Evolutionary conservation across 306 rosid species (phyloP).

Genomic region (Lotus japonicus): DNA sequence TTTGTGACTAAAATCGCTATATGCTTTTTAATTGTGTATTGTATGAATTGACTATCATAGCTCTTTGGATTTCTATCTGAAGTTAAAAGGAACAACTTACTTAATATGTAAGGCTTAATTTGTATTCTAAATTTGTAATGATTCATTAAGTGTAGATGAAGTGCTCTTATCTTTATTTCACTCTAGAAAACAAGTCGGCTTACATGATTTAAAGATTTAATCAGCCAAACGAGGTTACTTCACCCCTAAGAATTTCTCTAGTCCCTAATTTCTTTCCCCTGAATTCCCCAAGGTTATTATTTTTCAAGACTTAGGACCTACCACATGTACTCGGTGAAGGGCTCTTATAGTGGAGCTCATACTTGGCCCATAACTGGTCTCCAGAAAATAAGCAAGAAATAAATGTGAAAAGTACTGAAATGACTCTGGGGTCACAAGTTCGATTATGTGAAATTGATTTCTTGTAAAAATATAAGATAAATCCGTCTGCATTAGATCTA

Average conservation of each 20-base stretch:
- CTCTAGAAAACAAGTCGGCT: background rate
- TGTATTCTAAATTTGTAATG: slow-evolving; percentile 15
- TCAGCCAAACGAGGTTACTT: background rate
- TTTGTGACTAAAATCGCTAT: too few relatives aligned
- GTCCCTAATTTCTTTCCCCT: background rate
- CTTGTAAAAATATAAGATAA: too few relatives aligned
- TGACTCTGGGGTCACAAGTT: too few relatives aligned
- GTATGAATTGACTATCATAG: too few relatives aligned
- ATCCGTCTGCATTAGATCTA: too few relatives aligned
- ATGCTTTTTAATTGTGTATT: too few relatives aligned
- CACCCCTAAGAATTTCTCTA: slow-evolving; percentile 15
- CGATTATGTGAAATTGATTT: too few relatives aligned
- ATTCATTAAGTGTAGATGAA: slow-evolving; percentile 13
- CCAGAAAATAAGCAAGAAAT: background rate
- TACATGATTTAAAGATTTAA: background rate
- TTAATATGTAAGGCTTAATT: background rate
- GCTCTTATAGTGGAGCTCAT: background rate
- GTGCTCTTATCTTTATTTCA: slow-evolving; percentile 4
- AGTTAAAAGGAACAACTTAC: background rate
- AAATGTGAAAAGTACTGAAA: background rate
- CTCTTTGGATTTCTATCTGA: background rate
- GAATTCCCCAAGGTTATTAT: background rate
- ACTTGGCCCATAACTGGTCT: slow-evolving; percentile 5
- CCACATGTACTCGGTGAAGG: slow-evolving; percentile 3
- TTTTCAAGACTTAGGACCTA: background rate